phyloP scores from a whole-genome alignment of 495 filamentous ascomycete species.

The Sordaria brevicollis region DNA sequence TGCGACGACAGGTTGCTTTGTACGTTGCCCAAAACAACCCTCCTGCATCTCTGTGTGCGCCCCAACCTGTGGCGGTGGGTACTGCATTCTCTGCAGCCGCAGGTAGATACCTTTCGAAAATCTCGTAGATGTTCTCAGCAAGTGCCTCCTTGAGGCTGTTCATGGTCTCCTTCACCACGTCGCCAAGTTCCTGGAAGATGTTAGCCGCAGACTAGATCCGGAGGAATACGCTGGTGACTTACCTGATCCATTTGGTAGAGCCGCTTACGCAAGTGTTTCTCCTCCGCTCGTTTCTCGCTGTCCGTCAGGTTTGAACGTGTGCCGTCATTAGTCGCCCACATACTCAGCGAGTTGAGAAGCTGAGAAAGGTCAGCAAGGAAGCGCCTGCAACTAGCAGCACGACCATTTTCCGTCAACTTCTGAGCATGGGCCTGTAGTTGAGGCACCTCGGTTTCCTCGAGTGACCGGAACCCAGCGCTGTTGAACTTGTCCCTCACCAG shows the following conservation, averaged over 20 bases:
- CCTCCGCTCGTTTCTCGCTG: conserved; percentile 31
- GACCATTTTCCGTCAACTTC: conserved; percentile 42
- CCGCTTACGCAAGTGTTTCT: conserved; percentile 27
- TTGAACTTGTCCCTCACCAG: conserved; percentile 30
- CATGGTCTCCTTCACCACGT: conserved; percentile 22
- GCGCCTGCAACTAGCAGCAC: conserved; percentile 12
- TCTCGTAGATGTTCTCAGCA: conserved; percentile 33
- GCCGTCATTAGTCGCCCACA: conserved; percentile 46
- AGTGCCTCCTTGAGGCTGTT: conserved; percentile 29
- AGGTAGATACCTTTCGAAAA: conserved; percentile 26
- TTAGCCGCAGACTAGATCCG: background rate
- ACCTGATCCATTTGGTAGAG: conserved; percentile 40
- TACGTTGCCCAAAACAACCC: conserved; percentile 49
- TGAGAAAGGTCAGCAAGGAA: conserved; percentile 42
- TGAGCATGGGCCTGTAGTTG: conserved; percentile 50
- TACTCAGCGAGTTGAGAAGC: conserved; percentile 45
- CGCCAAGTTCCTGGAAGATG: conserved; percentile 20
- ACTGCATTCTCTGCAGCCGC: conserved; percentile 28
- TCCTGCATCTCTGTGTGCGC: conserved; percentile 30
- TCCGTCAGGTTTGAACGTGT: conserved; percentile 30
- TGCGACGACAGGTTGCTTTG: conserved; percentile 47
- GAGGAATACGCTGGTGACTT: conserved; percentile 2
- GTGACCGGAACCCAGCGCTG: conserved; percentile 24
- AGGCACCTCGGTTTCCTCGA: conserved; percentile 43
- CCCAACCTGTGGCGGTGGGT: conserved; percentile 39